Base-by-base conservation (phyloP, 208 protist species). In the Leishmania gerbilli region DNA sequence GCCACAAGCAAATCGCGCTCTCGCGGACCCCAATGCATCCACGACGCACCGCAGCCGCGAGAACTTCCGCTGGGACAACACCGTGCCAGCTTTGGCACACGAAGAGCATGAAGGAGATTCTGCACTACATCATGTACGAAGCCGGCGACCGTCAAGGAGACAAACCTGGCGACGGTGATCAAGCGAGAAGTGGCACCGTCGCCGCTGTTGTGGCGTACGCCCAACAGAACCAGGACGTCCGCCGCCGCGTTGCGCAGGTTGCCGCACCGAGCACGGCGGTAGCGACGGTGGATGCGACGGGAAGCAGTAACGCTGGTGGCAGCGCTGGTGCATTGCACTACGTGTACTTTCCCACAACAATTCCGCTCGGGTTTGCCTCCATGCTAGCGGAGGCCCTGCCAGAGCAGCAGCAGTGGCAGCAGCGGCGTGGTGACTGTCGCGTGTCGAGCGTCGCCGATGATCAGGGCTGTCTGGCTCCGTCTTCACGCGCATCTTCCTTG, bases 341-440 rank as follows among this genome's bases (percentile, higher is more conserved):
- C 58, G 31, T 45, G 11, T 80, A 82, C 37, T 86, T 84, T 67
- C 83, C 88, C 51, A 86, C 88, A 31, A 81, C 81, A 0, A 82
- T 92, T 49, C 88, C 88, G 19, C 74, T 92, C 42, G 88, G 86
- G 24, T 86, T 89, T 31, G 51, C 74, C 34, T 78, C 86, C 2
- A 83, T 92, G 84, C 34, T 74, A 13, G 9, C 13, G 9, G 74
- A 83, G 69, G 81, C 67, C 1, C 53, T 88, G 47, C 21, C 64
- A 1, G 68, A 71, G 6, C 71, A 84, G 62, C 75, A 76, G 71
- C 74, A 34, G 55, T 81, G 76, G 79, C 76, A 79, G 67, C 74
- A 76, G 17, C 72, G 37, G 47, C 79, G 55, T 21, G 19, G 24
- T 34, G 47, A 51, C 31, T 11, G 51, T 55, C n/a, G 15, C 67